These are phyloP conservation scores for Trametes maxima DNA, from an alignment of 768 basidiomycete genomes.

Conservation along the genomic window DNA sequence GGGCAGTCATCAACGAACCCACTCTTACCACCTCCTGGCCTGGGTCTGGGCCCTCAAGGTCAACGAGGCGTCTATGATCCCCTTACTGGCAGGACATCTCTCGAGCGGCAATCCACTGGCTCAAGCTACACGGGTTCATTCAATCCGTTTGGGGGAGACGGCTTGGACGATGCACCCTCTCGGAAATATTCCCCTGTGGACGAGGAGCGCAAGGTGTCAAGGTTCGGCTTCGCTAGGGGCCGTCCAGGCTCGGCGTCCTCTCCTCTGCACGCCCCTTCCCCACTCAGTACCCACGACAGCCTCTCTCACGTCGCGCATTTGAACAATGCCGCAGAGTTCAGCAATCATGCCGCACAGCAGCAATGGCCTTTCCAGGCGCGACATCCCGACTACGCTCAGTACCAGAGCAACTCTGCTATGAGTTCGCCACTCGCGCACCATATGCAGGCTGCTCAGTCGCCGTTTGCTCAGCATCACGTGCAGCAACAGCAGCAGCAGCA, in stretches of 20 bases:
- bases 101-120: slow-evolving; percentile 50
- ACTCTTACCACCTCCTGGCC: slow-evolving; percentile 54
- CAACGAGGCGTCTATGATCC: slow-evolving; percentile 62
- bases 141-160: slow-evolving; percentile 73
- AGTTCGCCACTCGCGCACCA: slow-evolving; percentile 54
- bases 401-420: slow-evolving; percentile 36
- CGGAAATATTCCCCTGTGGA: slow-evolving; percentile 44
- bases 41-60: slow-evolving; percentile 50
- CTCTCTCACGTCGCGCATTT: slow-evolving; percentile 54
- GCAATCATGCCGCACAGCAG: slow-evolving; percentile 41
- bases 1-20: slow-evolving; percentile 30
- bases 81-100: slow-evolving; percentile 40
- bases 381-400: slow-evolving; percentile 45
- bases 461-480: slow-evolving; percentile 26
- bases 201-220: slow-evolving; percentile 74
- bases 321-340: slow-evolving; percentile 28
- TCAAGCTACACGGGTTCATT: slow-evolving; percentile 73
- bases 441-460: slow-evolving; percentile 42
- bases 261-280: slow-evolving; percentile 57
- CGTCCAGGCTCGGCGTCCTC: slow-evolving; percentile 67
- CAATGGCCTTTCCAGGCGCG: slow-evolving; percentile 50
- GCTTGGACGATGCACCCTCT: slow-evolving; percentile 46
- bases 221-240: slow-evolving; percentile 81
- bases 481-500: slow-evolving; percentile 20
- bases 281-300: slow-evolving; percentile 49